A percentile compares a stretch with the other conserved stretches of the same genome.
These are phyloP conservation scores for Linderina pennispora DNA, from an alignment of 192 early-diverging fungal species.

Conservation along the genomic window DNA sequence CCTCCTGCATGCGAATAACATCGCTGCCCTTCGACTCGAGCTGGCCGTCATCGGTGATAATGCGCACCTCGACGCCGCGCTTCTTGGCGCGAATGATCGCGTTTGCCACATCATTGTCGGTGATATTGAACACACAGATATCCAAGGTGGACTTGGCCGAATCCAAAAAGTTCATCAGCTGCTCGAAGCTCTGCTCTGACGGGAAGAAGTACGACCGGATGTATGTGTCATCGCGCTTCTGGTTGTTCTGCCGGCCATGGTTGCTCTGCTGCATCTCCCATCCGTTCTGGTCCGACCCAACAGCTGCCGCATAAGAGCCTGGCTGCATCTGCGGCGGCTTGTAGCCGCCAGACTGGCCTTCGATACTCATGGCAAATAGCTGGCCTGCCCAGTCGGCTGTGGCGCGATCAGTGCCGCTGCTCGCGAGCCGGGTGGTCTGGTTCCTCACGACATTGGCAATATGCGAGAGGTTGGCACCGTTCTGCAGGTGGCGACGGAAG, in stretches of 20 bases:
- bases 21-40: slow-evolving; percentile 51
- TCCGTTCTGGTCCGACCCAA: slow-evolving; percentile 9
- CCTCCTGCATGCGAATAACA: slow-evolving; percentile 45
- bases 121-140: slow-evolving; percentile 68
- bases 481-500: slow-evolving; percentile 29
- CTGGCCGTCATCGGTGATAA: slow-evolving; percentile 68
- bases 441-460: slow-evolving; percentile 26
- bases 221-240: slow-evolving; percentile 13
- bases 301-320: slow-evolving; percentile 24
- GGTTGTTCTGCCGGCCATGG: background rate
- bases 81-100: slow-evolving; percentile 56
- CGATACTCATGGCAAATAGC: slow-evolving; percentile 18
- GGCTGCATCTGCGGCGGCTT: slow-evolving; percentile 11
- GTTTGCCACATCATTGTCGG: slow-evolving; percentile 64
- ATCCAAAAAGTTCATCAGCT: slow-evolving; percentile 49
- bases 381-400: slow-evolving; percentile 40
- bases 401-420: slow-evolving; percentile 23
- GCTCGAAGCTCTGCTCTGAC: slow-evolving; percentile 53
- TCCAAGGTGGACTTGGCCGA: slow-evolving; percentile 55
- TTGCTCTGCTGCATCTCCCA: slow-evolving; percentile 35
- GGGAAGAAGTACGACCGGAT: slow-evolving; percentile 54
- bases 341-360: slow-evolving; percentile 9
- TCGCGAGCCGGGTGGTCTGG: slow-evolving; percentile 23
- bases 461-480: slow-evolving; percentile 8
- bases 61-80: slow-evolving; percentile 54